A percentile compares a stretch with the other conserved stretches of the same genome.
Evolutionary conservation across 148 eudicot genomes (phyloP).

Genomic region (Chenopodium berlandieri): DNA sequence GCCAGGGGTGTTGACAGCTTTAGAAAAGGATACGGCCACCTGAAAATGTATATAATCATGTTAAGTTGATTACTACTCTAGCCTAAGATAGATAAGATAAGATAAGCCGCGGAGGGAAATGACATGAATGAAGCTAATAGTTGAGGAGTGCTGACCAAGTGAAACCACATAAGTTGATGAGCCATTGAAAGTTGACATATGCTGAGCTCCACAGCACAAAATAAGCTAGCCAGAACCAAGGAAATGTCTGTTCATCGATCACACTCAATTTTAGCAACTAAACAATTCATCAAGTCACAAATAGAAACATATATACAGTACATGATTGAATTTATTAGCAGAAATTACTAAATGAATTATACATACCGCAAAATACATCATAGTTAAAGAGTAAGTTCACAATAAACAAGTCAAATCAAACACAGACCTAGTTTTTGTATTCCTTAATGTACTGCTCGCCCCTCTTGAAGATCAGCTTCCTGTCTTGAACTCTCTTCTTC

Average conservation of each 20-base stretch:
- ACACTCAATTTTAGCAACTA: too few relatives aligned
- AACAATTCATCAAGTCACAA: too few relatives aligned
- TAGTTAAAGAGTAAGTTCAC: too few relatives aligned
- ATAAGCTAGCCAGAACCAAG: constrained; percentile 66
- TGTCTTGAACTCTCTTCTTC: constrained; percentile 57
- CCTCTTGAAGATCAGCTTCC: constrained; percentile 65
- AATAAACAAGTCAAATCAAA: background rate
- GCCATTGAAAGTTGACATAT: constrained; percentile 62
- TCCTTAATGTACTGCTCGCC: constrained; percentile 66
- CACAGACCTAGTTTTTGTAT: constrained; percentile 42
- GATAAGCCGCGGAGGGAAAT: too few relatives aligned
- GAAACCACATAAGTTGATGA: constrained; percentile 56
- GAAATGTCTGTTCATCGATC: constrained; percentile 41
- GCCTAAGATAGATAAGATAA: too few relatives aligned
- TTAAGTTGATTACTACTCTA: too few relatives aligned
- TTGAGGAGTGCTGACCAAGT: constrained; percentile 35
- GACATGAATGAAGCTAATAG: too few relatives aligned
- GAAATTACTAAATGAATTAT: too few relatives aligned
- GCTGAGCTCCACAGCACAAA: constrained; percentile 66
- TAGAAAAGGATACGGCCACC: constrained; percentile 83
- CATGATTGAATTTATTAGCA: too few relatives aligned
- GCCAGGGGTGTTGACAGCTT: constrained; percentile 50
- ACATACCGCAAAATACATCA: too few relatives aligned
- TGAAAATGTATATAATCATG: constrained; percentile 3
- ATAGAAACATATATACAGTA: too few relatives aligned